Evolutionary conservation across 1,284 basidiomycete genomes (phyloP), one percentile per base, ranked within the genome.

Genomic region (Sporisorium sorghi): DNA sequence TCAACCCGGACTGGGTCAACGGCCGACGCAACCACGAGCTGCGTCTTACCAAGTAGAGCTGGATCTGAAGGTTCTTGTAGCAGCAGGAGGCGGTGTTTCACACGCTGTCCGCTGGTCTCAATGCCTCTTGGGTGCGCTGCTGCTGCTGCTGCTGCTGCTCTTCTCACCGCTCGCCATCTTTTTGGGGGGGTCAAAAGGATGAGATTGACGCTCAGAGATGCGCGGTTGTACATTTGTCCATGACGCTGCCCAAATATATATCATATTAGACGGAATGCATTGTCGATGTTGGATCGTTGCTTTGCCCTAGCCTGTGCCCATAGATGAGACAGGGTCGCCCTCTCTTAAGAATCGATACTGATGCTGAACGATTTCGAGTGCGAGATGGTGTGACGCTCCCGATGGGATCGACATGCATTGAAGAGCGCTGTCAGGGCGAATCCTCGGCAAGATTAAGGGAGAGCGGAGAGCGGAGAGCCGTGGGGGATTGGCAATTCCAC

Each of bases 1-100:
- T 86, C 61, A 76, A 80, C 55, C 82, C 85, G 19, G 86, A 87
- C 74, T 87, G 83, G 81, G 86, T 87, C 69, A 87, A 87, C 71
- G 85, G 86, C 6, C 77, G 86, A 46, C 76, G 80, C 58, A 87
- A 87, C 79, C 78, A 78, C 15, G 86, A 87, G 80, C 76, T 86
- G 30, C 71, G 86, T 28, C 81, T 86, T 19, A 58, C 40, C 55
- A 65, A 57, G 21, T 58, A 67, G 53, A 28, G 5, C 28, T 30
- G 47, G 30, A 32, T 6, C n/a, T 2, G 19, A n/a, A n/a, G 10
- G 14, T 23, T 33, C 21, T 35, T 35, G 28, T 21, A 14, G 14
- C 32, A 14, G 14, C 19, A 40, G 37, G 6, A 40, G 37, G 37
- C 37, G 37, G 7, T 40, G 37, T 40, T 19, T 17, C 35, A 8